These are phyloP conservation scores for Venustampulla echinocandica DNA, from an alignment of 495 filamentous ascomycete genomes.

Conservation along the genomic window DNA sequence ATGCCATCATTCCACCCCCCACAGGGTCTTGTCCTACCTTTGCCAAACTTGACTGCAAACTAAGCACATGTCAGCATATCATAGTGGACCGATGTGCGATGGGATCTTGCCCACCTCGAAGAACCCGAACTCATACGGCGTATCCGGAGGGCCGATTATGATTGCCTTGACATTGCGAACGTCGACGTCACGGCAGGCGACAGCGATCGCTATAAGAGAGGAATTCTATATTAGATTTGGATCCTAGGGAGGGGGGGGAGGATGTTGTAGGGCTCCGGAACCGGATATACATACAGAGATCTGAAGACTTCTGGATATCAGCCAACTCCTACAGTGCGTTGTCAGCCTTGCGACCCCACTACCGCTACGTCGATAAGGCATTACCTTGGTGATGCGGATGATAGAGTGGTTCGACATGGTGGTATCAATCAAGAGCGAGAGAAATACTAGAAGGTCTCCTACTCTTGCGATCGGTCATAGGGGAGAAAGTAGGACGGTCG, in stretches of 20 bases:
- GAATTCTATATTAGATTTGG: no score
- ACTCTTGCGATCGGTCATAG: no score
- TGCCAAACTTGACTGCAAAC: conserved; percentile 60
- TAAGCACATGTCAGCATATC: conserved; percentile 22
- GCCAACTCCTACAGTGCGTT: conserved; percentile 58
- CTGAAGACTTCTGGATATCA: conserved; percentile 69
- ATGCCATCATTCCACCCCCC: no score
- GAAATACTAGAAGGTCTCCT: no score
- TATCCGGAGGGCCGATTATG: conserved; percentile 88
- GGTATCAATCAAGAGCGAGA: conserved; percentile 5
- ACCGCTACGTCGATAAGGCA: neutral
- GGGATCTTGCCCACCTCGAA: conserved; percentile 61
- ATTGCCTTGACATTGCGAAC: conserved; percentile 82
- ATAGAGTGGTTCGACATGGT: conserved; percentile 76
- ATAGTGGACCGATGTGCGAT: neutral
- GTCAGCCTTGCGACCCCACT: conserved; percentile 31
- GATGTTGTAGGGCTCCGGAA: no score
- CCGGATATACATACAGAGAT: conserved; percentile 53
- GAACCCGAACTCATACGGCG: conserved; percentile 94
- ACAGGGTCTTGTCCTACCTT: conserved; percentile 40
- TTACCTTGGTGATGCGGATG: conserved; percentile 75
- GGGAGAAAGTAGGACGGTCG: no score
- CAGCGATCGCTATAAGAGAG: conserved; percentile 58
- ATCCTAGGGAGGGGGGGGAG: no score
- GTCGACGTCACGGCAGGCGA: conserved; percentile 77